phyloP scores from a whole-genome alignment of 2,329 filamentous ascomycete genomes.

The Cercospora citrullina region DNA sequence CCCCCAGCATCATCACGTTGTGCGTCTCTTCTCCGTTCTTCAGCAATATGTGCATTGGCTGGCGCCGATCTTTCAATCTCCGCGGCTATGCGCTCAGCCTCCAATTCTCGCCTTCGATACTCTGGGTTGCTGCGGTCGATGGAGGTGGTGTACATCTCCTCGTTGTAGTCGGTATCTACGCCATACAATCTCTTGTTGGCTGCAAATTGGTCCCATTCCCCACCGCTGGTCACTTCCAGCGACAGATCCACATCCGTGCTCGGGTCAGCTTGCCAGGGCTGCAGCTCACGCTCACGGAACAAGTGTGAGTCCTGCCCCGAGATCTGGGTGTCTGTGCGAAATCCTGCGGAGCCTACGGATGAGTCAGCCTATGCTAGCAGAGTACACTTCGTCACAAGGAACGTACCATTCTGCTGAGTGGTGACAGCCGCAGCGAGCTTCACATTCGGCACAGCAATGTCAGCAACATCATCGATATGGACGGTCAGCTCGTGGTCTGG shows the following conservation, averaged over 20 bases:
- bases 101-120: constrained; percentile 74
- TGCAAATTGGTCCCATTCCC: constrained; percentile 88
- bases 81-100: constrained; percentile 78
- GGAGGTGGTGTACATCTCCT: constrained; percentile 88
- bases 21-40: constrained; percentile 73
- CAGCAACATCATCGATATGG: constrained; percentile 60
- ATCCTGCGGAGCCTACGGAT: constrained; percentile 61
- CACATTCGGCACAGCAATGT: constrained; percentile 57
- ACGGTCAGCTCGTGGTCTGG: constrained; percentile 59
- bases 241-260: constrained; percentile 60
- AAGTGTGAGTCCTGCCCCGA: constrained; percentile 60
- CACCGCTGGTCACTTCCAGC: constrained; percentile 50
- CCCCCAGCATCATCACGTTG: constrained; percentile 64
- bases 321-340: constrained; percentile 87
- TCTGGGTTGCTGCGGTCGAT: constrained; percentile 83
- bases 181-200: constrained; percentile 87
- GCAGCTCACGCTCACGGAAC: constrained; percentile 70
- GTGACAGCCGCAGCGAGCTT: constrained; percentile 53
- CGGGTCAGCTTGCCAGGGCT: constrained; percentile 74
- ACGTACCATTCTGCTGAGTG: constrained; percentile 59
- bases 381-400: neutral
- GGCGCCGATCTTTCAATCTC: constrained; percentile 81
- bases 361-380: constrained; percentile 19
- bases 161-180: constrained; percentile 84
- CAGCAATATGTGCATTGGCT: constrained; percentile 79